These are phyloP conservation scores for Aphanomyces euteiches DNA, from an alignment of 352 stramenopile species.

Conservation along the genomic window DNA sequence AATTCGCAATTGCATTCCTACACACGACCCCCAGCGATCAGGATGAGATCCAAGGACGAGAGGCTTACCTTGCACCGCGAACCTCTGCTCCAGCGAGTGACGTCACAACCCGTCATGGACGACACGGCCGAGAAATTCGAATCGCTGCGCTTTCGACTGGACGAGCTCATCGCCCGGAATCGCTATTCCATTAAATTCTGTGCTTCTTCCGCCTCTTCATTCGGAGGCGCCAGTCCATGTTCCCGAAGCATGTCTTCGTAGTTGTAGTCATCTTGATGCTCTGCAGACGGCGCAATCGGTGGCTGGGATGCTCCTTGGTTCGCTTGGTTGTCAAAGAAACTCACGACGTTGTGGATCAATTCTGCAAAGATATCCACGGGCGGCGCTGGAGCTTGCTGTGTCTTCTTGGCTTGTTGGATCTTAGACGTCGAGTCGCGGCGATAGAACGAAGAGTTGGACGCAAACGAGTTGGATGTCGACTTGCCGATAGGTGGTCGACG, in stretches of 20 bases:
- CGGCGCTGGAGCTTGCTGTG: not conserved
- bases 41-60: not conserved
- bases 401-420: slow-evolving; percentile 22
- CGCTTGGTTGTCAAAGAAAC: slow-evolving; percentile 25
- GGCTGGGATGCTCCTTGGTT: slow-evolving; percentile 30
- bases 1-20: slow-evolving; percentile 68
- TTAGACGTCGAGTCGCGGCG: not conserved
- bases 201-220: slow-evolving; percentile 20
- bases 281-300: slow-evolving; percentile 13
- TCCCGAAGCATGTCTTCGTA: slow-evolving; percentile 29
- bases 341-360: slow-evolving; percentile 21
- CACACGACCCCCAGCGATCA: not conserved
- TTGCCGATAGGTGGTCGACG: slow-evolving; percentile 24
- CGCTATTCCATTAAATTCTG: slow-evolving; percentile 22
- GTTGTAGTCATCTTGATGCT: slow-evolving; percentile 26
- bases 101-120: slow-evolving; percentile 9
- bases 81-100: slow-evolving; percentile 64
- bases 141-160: slow-evolving; percentile 11
- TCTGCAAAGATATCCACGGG: slow-evolving; percentile 16
- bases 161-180: slow-evolving; percentile 24
- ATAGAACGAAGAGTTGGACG: not conserved
- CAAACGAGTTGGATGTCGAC: slow-evolving; percentile 7
- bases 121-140: slow-evolving; percentile 24
- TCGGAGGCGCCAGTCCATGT: slow-evolving; percentile 7
- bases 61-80: slow-evolving; percentile 41